Conservation (phyloP, 148 eudicot genomes). For the Polygonum maritimum region DNA sequence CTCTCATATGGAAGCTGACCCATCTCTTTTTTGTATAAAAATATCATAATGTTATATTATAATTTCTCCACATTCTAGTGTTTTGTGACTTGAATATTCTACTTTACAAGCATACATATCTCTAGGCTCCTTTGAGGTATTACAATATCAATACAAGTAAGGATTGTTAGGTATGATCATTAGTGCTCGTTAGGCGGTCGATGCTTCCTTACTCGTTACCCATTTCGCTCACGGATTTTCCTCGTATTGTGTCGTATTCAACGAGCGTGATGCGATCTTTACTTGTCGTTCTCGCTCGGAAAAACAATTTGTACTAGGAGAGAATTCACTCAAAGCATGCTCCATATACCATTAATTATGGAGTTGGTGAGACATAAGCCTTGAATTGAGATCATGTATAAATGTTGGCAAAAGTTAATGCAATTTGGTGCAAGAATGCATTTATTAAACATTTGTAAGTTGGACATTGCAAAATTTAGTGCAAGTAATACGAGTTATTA, state of each 20-base stretch:
- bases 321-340: not conserved
- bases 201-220: not conserved
- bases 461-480: not conserved
- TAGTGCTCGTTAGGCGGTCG: not conserved
- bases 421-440: not conserved
- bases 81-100: not conserved
- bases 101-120: not conserved
- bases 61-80: not conserved
- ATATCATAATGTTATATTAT: not conserved
- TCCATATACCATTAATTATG: not conserved
- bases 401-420: constrained; percentile 1
- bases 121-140: not conserved
- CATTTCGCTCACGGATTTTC: too few species aligned
- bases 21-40: not conserved
- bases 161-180: not conserved
- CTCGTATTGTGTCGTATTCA: too few species aligned
- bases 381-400: not conserved
- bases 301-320: too few species aligned
- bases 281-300: too few species aligned
- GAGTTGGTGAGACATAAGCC: not conserved
- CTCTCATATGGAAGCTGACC: not conserved
- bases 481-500: not conserved
- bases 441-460: not conserved
- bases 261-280: too few species aligned
- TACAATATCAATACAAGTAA: not conserved